Conservation (phyloP, 208 protist species). For the Trypanosoma boissoni region DNA sequence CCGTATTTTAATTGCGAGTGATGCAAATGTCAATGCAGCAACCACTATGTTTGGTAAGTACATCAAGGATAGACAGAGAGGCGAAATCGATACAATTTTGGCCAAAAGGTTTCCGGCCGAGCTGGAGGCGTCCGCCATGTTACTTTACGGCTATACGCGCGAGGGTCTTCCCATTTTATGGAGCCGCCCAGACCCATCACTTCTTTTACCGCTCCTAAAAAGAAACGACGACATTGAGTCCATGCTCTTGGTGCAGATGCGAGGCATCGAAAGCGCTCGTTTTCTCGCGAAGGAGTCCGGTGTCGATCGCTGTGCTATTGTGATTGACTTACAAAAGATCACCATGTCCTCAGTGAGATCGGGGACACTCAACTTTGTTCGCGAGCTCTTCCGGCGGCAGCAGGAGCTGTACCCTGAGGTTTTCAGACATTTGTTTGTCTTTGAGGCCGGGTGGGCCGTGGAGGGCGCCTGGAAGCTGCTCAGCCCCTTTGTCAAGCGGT, state of each 20-base stretch:
- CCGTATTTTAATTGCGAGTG: slow-evolving; percentile 70
- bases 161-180: slow-evolving; percentile 69
- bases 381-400: slow-evolving; percentile 43
- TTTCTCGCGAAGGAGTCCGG: slow-evolving; percentile 32
- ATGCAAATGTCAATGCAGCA: slow-evolving; percentile 45
- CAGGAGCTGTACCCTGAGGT: slow-evolving; percentile 86
- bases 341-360: slow-evolving; percentile 63
- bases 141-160: slow-evolving; percentile 59
- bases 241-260: slow-evolving; percentile 56
- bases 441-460: slow-evolving; percentile 78
- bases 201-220: slow-evolving; percentile 48
- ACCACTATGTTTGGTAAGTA: slow-evolving; percentile 47
- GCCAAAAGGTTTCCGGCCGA: slow-evolving; percentile 35
- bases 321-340: slow-evolving; percentile 67
- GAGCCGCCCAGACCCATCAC: slow-evolving; percentile 49
- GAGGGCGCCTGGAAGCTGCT: slow-evolving; percentile 78
- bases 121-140: slow-evolving; percentile 33
- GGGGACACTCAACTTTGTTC: slow-evolving; percentile 43
- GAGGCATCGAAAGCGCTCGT: slow-evolving; percentile 59
- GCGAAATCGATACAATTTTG: slow-evolving; percentile 53
- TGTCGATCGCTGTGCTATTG: slow-evolving; percentile 65
- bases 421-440: slow-evolving; percentile 67
- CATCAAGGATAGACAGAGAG: slow-evolving; percentile 34
- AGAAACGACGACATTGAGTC: slow-evolving; percentile 23
- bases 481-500: slow-evolving; percentile 55